Conservation (phyloP, 441 rosid species). For the Aleurites moluccanus region DNA sequence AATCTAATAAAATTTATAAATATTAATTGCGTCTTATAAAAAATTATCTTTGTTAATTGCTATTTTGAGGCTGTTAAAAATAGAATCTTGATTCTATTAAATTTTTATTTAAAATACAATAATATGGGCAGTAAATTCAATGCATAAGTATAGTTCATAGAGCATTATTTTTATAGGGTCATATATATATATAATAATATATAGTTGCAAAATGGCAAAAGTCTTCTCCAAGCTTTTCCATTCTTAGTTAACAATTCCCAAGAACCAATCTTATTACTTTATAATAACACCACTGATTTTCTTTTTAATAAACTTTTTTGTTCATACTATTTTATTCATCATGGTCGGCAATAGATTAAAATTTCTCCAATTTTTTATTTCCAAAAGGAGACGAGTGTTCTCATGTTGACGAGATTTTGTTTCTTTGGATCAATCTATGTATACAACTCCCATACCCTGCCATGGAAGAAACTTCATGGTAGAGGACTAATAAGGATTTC, state of each 20-base stretch:
- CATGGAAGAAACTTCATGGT: neutral
- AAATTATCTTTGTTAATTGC: no score
- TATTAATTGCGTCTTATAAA: no score
- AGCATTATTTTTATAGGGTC: no score
- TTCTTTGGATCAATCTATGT: neutral
- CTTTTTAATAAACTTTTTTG: neutral
- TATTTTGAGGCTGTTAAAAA: no score
- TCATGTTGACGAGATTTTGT: neutral
- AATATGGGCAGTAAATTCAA: no score
- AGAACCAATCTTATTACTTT: neutral
- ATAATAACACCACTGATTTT: neutral
- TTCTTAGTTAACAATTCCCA: neutral
- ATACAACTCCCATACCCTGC: neutral
- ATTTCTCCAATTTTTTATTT: neutral
- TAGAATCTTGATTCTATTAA: no score
- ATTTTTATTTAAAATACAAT: no score
- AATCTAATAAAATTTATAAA: no score
- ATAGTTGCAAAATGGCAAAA: neutral
- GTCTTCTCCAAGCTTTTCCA: neutral
- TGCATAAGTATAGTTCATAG: no score
- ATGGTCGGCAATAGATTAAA: conserved; percentile 14
- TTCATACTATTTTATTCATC: neutral
- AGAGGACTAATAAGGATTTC: neutral
- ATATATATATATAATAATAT: no score
- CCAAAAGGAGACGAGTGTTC: neutral